Evolutionary conservation across 257 asterid species (phyloP), one percentile per base, ranked within the genome.

Genomic region (Phtheirospermum japonicum): DNA sequence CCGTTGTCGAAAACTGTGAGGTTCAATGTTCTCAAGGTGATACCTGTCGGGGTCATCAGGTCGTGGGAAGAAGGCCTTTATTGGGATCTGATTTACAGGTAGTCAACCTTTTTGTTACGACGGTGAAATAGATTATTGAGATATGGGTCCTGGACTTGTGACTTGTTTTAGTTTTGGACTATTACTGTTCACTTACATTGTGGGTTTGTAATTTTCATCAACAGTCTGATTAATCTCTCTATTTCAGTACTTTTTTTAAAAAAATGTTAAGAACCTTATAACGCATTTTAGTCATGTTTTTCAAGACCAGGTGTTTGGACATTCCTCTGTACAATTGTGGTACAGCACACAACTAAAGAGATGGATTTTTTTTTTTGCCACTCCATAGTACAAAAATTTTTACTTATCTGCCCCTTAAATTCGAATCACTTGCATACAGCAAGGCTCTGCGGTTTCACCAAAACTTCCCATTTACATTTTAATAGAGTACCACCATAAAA

Each of bases 1-100:
- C 90, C 90, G 11, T 23, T 83, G 73, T 80, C 90, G n/a, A 84
- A 84, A 59, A 84, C 88, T 0, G 87, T 84, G 28, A 68, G 91
- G 70, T 84, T 84, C 53, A 84, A 84, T 49, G 88, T 84, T 46
- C 71, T 84, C 63, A 81, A 81, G 85, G 88, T 84, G 60, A 14
- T 79, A 13, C 88, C 85, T 26, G 85, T 88, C 30, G 91, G n/a
- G 88, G 31, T 77, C 91, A 13, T 78, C 90, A 3, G 77, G 75
- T 30, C 71, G 53, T 32, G 89, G 89, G 49, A 83, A 83, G 78
- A 83, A 83, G 82, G 86, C 86, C 8, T 83, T 83, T 13, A 66
- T 81, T 3, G 86, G 81, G 59, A 59, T 81, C 66, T 81, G 71
- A 80, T 40, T 40, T 12, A 33, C 11, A 36, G 42, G 42, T 9